Conservation (phyloP, 1,284 basidiomycete species). For the Fistulinella staudtii region DNA sequence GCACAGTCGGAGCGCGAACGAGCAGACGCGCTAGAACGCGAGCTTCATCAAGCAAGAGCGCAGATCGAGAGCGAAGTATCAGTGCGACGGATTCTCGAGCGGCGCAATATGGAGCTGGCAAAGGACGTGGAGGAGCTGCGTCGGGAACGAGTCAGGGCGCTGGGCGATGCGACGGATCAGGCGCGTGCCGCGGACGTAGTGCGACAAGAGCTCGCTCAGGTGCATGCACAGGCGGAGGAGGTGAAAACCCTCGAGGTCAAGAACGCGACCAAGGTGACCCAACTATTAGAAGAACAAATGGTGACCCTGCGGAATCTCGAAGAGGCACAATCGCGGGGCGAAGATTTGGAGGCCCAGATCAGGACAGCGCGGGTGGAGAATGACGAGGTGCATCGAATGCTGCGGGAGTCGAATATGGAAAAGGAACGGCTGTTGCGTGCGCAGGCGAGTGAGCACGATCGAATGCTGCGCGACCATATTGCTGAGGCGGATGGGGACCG, state of each 20-base stretch:
- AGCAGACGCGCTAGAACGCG: conserved; percentile 53
- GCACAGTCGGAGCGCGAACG: conserved; percentile 46
- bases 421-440: conserved; percentile 71
- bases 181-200: conserved; percentile 59
- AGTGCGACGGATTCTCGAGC: conserved; percentile 60
- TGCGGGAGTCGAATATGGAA: conserved; percentile 64
- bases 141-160: conserved; percentile 55
- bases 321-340: conserved; percentile 66
- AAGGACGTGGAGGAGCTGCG: conserved; percentile 58
- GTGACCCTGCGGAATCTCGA: conserved; percentile 66
- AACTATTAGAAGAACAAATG: conserved; percentile 71
- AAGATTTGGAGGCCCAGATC: conserved; percentile 72
- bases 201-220: conserved; percentile 66
- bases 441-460: conserved; percentile 80
- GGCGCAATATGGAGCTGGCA: conserved; percentile 60
- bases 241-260: conserved; percentile 68
- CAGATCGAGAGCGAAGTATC: conserved; percentile 60
- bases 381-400: conserved; percentile 60
- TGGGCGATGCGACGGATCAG: conserved; percentile 67
- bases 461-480: conserved; percentile 80
- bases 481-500: conserved; percentile 90
- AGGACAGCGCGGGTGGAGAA: conserved; percentile 61
- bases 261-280: conserved; percentile 59
- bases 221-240: conserved; percentile 63
- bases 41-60: conserved; percentile 59